phyloP scores from a whole-genome alignment of 176 grass and related monocot genomes.

The Musa troglodytarum region DNA sequence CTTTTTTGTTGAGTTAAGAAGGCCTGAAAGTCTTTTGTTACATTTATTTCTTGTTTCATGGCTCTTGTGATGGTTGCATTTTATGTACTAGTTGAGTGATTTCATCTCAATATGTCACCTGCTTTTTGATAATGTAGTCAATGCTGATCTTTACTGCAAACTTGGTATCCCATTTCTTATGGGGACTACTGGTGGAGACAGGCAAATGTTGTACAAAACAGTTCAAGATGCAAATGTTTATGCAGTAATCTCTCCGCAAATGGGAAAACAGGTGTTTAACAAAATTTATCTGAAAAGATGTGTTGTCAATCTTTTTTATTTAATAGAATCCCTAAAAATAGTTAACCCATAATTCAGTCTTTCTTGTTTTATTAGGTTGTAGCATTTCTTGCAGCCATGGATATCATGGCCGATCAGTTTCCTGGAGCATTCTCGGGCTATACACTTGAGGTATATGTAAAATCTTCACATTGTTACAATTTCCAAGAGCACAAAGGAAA shows the following conservation, averaged over 20 bases:
- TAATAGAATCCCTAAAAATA: not conserved
- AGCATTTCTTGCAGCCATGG: conserved; percentile 77
- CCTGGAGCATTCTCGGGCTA: conserved; percentile 66
- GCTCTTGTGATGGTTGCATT: not conserved
- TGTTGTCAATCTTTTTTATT: not conserved
- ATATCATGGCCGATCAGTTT: conserved; percentile 61
- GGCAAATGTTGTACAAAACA: conserved; percentile 52
- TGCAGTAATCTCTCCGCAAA: conserved; percentile 92
- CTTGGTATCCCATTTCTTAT: conserved; percentile 89
- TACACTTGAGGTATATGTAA: conserved; percentile 42
- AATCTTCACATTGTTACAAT: not conserved
- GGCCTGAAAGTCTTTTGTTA: not conserved
- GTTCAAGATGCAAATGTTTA: conserved; percentile 66
- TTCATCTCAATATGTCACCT: conserved; percentile 2
- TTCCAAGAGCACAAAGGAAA: not conserved
- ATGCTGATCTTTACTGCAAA: conserved; percentile 85
- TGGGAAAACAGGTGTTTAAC: conserved; percentile 57
- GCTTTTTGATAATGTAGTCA: conserved; percentile 35
- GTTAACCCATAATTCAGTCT: not conserved
- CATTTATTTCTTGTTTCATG: not conserved
- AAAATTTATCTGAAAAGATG: not conserved
- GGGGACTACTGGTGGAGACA: conserved; percentile 85
- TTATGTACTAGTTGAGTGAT: not conserved
- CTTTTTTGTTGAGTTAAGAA: not conserved
- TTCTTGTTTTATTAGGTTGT: conserved; percentile 43